A percentile compares a stretch with the other conserved stretches of the same genome.
phyloP scores from a whole-genome alignment of 805 yeast species.

The Yarrowia sp. region DNA sequence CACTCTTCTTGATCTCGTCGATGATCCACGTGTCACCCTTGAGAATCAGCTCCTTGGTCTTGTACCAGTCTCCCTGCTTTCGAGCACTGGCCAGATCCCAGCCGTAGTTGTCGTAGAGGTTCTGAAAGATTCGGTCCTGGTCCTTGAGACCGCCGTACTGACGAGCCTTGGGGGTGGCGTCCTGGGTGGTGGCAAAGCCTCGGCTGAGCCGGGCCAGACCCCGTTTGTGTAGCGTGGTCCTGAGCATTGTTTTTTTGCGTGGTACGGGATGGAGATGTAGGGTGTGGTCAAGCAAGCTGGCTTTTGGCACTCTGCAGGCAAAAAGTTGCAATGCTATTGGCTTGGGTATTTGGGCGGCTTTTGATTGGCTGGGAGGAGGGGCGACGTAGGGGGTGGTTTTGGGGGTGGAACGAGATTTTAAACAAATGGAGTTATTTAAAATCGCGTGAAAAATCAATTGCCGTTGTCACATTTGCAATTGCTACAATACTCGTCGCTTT shows the following conservation, averaged over 20 bases:
- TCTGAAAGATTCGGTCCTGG: conserved; percentile 86
- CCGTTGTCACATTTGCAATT: not conserved
- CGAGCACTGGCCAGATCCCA: conserved; percentile 74
- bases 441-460: not conserved
- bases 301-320: conserved; percentile 6
- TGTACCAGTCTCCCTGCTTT: conserved; percentile 90
- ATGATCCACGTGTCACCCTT: conserved; percentile 92
- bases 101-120: conserved; percentile 77
- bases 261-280: conserved; percentile 20
- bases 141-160: conserved; percentile 78
- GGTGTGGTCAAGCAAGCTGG: conserved; percentile 24
- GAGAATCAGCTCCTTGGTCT: conserved; percentile 81
- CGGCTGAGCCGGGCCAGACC: conserved; percentile 36
- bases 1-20: conserved; percentile 83
- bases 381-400: no score
- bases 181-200: conserved; percentile 40
- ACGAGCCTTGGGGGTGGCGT: conserved; percentile 46
- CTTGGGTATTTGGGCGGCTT: conserved; percentile 14
- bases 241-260: conserved; percentile 11
- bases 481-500: not conserved
- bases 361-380: conserved; percentile 12
- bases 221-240: conserved; percentile 37
- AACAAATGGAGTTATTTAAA: not conserved
- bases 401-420: no score
- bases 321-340: conserved; percentile 38